These are phyloP conservation scores for Silybum marianum DNA, from an alignment of 129 eudicot genomes.

Conservation along the genomic window DNA sequence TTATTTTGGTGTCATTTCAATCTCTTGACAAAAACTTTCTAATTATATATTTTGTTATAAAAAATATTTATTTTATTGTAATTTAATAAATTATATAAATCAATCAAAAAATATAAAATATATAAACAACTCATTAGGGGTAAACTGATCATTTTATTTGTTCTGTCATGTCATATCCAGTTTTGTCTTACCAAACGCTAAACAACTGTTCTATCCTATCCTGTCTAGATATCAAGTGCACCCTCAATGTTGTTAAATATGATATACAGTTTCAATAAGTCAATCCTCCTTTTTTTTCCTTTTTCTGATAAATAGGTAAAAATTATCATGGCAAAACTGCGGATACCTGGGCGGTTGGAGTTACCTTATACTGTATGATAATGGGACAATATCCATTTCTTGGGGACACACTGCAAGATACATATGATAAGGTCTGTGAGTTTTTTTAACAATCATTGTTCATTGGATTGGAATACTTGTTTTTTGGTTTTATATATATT, in stretches of 20 bases:
- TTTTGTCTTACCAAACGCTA: no score
- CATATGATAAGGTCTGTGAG: slow-evolving; percentile 77
- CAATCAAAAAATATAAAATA: no score
- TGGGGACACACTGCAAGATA: slow-evolving; percentile 90
- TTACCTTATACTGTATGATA: slow-evolving; percentile 80
- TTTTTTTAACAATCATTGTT: slow-evolving; percentile 10
- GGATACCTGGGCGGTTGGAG: slow-evolving; percentile 97
- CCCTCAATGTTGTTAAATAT: background rate
- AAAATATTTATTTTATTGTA: no score
- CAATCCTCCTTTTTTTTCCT: background rate
- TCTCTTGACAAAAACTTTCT: no score
- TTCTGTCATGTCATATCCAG: no score
- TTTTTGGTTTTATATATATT: slow-evolving; percentile 6
- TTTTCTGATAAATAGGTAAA: slow-evolving; percentile 48
- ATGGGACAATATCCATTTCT: slow-evolving; percentile 85
- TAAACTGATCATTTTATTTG: no score
- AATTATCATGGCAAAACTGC: slow-evolving; percentile 90
- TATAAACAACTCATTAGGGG: no score
- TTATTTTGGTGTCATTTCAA: no score
- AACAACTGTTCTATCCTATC: no score
- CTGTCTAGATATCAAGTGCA: no score
- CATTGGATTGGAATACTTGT: background rate
- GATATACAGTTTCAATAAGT: background rate
- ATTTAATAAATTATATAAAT: no score
- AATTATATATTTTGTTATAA: no score